Conservation (phyloP, 108 stramenopile species). For the Schizochytrium sp. region DNA sequence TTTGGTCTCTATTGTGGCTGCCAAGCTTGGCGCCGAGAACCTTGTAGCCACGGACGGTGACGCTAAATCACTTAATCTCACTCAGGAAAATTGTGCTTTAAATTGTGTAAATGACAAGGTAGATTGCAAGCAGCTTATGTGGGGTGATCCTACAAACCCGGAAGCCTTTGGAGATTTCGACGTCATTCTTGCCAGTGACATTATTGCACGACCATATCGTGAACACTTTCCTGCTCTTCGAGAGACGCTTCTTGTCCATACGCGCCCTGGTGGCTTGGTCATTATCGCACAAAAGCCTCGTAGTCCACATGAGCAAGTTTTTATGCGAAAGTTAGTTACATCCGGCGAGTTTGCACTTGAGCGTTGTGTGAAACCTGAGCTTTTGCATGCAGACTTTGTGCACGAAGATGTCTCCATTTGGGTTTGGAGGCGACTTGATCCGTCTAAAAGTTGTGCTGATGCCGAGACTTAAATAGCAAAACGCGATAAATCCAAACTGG, state of each 20-base stretch:
- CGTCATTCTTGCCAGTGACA: slow-evolving; percentile 37
- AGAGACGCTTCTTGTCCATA: neutral
- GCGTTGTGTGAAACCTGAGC: neutral
- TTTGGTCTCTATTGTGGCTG: neutral
- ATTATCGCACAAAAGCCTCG: slow-evolving; percentile 12
- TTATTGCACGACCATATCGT: slow-evolving; percentile 16
- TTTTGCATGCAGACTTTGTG: slow-evolving; percentile 38
- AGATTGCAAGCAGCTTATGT: neutral
- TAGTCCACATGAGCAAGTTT: neutral
- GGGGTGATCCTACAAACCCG: neutral
- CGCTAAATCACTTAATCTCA: neutral
- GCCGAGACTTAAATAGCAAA: too few species aligned
- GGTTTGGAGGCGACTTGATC: neutral
- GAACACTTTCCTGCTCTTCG: slow-evolving; percentile 36
- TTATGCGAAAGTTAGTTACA: neutral
- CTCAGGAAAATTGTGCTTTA: slow-evolving; percentile 8
- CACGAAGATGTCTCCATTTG: slow-evolving; percentile 20
- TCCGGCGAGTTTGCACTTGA: neutral
- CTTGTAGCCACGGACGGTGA: slow-evolving; percentile 1
- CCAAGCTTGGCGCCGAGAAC: neutral
- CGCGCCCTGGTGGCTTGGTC: slow-evolving; percentile 15
- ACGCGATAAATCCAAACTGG: too few species aligned
- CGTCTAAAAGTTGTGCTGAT: too few species aligned
- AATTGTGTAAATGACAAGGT: neutral
- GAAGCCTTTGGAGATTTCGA: neutral